Conservation (phyloP, 2,329 filamentous ascomycete genomes). For the Colletotrichum viniferum region DNA sequence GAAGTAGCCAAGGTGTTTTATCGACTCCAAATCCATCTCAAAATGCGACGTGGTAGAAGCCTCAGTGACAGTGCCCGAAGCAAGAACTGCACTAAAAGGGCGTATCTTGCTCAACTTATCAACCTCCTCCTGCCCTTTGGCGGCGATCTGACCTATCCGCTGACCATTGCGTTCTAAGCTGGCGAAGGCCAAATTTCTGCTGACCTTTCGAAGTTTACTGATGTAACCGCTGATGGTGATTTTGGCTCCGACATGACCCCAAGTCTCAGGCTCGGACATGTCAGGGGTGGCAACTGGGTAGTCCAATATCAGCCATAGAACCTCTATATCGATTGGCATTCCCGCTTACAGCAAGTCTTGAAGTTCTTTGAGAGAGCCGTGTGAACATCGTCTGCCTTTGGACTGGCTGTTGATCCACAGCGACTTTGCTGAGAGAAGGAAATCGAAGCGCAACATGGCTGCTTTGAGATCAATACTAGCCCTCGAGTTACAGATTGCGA, state of each 20-base stretch:
- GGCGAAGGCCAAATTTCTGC: slow-evolving; percentile 74
- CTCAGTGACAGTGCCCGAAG: slow-evolving; percentile 39
- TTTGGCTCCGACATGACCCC: slow-evolving; percentile 32
- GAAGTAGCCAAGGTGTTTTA: slow-evolving; percentile 75
- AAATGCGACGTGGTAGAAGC: slow-evolving; percentile 28
- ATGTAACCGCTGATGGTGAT: slow-evolving; percentile 75
- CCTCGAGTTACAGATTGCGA: not conserved
- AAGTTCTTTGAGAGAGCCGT: slow-evolving; percentile 2
- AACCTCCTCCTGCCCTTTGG: slow-evolving; percentile 39
- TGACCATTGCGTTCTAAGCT: slow-evolving; percentile 44
- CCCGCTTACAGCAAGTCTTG: slow-evolving; percentile 17
- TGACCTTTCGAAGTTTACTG: slow-evolving; percentile 69
- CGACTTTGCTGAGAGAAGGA: not conserved
- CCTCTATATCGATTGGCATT: not conserved
- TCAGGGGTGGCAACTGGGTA: slow-evolving; percentile 31
- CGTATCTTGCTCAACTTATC: slow-evolving; percentile 50
- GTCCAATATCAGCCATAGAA: not conserved
- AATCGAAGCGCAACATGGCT: not conserved
- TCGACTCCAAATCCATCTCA: slow-evolving; percentile 66
- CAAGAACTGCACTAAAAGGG: slow-evolving; percentile 56
- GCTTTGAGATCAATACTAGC: not conserved
- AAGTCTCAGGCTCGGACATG: slow-evolving; percentile 29
- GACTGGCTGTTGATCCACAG: not conserved
- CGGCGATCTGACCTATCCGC: slow-evolving; percentile 50
- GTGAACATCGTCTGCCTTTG: not conserved